Base-by-base conservation (phyloP, 2,329 filamentous ascomycete species). In the Monilinia aucupariae region DNA sequence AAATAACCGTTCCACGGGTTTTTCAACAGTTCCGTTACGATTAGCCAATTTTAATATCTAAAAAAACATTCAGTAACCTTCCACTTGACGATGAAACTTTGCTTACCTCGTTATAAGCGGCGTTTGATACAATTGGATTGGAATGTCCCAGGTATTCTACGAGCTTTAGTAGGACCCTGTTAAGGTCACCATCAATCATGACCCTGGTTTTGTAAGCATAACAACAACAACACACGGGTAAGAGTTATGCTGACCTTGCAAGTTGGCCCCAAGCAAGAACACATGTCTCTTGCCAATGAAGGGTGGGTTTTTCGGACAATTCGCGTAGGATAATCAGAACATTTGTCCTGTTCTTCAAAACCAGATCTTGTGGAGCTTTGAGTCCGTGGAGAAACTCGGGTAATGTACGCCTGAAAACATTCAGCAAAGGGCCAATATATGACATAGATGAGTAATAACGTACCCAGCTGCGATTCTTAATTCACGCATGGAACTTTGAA, bases 251-350 rank as follows among this genome's bases (percentile, higher is more conserved):
- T 69, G 77, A 87, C 82, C 84, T 82, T 65, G 91, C 93, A 55
- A 96, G 80, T 71, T 91, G 88, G n/a, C 89, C 89, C 84, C 93
- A 92, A 17, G 90, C 89, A 76, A 94, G 79, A 63, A 97, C 88
- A 67, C 90, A 87, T 22, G 91, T 92, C 75, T 97, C 93, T 58
- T 92, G 87, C 51, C 92, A 77, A 64, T 85, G 81, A 6, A 86
- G 76, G 9, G 85, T 79, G 61, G 86, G 83, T 63, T 86, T 87
- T 53, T 90, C 87, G 0, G 89, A 90, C 13, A 96, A 79, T 4
- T 80, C 83, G 66, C 86, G 87, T 12, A 97, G 78, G 69, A 90
- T 84, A 37, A 88, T 83, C 8, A 97, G 79, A 1, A 85, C 84
- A 63, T 85, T 84, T 56, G 87, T 82, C 62, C 90, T 83, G 69